These are phyloP conservation scores for Aspergillus ellipticus DNA, from an alignment of 495 filamentous ascomycete genomes.

Conservation along the genomic window DNA sequence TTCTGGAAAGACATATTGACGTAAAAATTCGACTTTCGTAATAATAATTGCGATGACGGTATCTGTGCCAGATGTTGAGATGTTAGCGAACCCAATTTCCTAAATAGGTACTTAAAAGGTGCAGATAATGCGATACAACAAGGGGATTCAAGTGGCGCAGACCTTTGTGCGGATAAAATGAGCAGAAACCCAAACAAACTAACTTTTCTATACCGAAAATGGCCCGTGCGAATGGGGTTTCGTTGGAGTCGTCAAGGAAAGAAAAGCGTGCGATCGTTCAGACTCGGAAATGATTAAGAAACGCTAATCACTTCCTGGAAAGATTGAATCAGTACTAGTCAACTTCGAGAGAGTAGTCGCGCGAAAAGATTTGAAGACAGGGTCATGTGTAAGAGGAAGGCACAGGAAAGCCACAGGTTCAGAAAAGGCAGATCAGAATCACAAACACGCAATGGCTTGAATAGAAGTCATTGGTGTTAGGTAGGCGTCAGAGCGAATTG, in stretches of 20 bases:
- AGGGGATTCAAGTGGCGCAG: neutral
- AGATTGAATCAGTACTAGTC: neutral
- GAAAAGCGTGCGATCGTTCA: slow-evolving; percentile 38
- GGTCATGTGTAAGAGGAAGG: neutral
- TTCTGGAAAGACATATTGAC: slow-evolving; percentile 56
- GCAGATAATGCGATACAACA: neutral
- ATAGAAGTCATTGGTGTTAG: neutral
- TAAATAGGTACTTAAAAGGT: neutral
- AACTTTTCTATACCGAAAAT: slow-evolving; percentile 31
- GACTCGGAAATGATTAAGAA: slow-evolving; percentile 32
- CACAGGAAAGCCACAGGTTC: neutral
- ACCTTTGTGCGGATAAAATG: slow-evolving; percentile 20
- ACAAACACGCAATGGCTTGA: neutral
- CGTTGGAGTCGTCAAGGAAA: slow-evolving; percentile 43
- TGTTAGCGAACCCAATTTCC: neutral
- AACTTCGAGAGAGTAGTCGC: neutral
- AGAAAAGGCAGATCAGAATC: neutral
- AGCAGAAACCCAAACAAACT: slow-evolving; percentile 21
- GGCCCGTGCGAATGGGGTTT: slow-evolving; percentile 35
- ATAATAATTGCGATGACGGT: slow-evolving; percentile 18
- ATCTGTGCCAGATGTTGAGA: slow-evolving; percentile 11
- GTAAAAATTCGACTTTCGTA: slow-evolving; percentile 26
- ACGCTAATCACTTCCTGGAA: slow-evolving; percentile 18
- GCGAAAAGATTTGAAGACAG: neutral
- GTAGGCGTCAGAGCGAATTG: neutral